Evolutionary conservation across 441 rosid species (phyloP).

Genomic region (Gossypium armourianum): DNA sequence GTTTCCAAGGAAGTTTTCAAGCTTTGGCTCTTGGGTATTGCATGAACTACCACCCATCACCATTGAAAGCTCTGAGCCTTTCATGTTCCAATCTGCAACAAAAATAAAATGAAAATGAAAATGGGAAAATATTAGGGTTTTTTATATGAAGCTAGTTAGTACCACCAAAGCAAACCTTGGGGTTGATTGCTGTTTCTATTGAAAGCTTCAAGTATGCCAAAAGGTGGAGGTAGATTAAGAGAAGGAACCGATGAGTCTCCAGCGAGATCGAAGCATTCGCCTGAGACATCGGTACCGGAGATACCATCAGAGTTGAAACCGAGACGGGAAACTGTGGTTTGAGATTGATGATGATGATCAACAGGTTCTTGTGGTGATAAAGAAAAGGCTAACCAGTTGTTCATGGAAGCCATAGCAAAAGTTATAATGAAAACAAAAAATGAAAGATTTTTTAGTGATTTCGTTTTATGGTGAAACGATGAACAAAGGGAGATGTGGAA

Average conservation of each 20-base stretch:
- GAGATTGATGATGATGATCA: slow-evolving; percentile 22
- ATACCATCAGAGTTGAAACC: slow-evolving; percentile 37
- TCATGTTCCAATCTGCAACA: slow-evolving; percentile 53
- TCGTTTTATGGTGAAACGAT: not conserved
- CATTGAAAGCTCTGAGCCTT: slow-evolving; percentile 29
- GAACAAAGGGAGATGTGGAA: slow-evolving; percentile 5
- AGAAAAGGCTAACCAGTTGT: slow-evolving; percentile 70
- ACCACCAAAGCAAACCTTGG: slow-evolving; percentile 34
- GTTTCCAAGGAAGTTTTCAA: slow-evolving; percentile 70
- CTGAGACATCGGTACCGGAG: slow-evolving; percentile 26
- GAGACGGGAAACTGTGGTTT: slow-evolving; percentile 27
- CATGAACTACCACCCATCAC: slow-evolving; percentile 40
- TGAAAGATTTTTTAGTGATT: too few relatives aligned
- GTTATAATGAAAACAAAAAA: too few relatives aligned
- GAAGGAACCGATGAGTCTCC: slow-evolving; percentile 31
- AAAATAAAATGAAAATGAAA: not conserved
- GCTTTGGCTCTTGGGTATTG: slow-evolving; percentile 45
- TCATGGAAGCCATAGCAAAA: slow-evolving; percentile 27
- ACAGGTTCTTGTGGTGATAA: slow-evolving; percentile 43
- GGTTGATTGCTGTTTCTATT: slow-evolving; percentile 37
- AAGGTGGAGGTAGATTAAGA: slow-evolving; percentile 33
- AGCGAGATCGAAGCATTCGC: slow-evolving; percentile 42
- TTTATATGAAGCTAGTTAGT: not conserved
- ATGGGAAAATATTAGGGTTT: slow-evolving; percentile 12
- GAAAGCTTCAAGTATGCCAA: slow-evolving; percentile 53